A percentile compares a stretch with the other conserved stretches of the same genome.
phyloP scores from a whole-genome alignment of 2,329 filamentous ascomycete genomes.

The Colletotrichum euphorbiae region DNA sequence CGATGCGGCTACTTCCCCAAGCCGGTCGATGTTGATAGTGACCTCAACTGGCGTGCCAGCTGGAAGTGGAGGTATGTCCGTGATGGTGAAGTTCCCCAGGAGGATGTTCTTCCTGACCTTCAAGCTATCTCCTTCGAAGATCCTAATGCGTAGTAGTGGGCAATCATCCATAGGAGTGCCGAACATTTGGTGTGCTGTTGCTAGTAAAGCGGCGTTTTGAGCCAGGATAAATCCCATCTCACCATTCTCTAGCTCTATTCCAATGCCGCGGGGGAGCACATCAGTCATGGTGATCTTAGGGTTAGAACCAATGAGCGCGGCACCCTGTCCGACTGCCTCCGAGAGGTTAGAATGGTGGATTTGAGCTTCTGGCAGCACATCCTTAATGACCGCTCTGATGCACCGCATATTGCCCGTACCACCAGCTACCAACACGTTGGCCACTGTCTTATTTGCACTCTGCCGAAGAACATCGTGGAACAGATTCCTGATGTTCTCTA shows the following conservation, averaged over 20 bases:
- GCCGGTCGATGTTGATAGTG: background rate
- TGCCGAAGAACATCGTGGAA: background rate
- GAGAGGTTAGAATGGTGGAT: background rate
- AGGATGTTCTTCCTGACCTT: background rate
- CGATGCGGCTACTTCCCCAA: too few species aligned
- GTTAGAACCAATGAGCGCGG: background rate
- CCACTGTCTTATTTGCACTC: background rate
- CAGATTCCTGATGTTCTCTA: background rate
- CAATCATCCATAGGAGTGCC: background rate
- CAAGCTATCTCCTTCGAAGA: background rate
- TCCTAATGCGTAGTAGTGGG: background rate
- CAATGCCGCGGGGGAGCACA: background rate
- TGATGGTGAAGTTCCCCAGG: background rate
- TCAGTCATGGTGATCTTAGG: background rate
- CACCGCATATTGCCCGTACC: constrained; percentile 5
- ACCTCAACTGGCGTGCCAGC: background rate
- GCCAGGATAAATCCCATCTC: background rate
- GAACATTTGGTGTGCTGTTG: background rate
- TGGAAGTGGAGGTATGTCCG: background rate
- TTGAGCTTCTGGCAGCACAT: background rate
- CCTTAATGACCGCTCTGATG: background rate
- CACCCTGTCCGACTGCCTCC: background rate
- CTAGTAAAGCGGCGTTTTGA: background rate
- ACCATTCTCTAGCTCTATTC: background rate
- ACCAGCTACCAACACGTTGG: background rate